phyloP scores from a whole-genome alignment of 495 filamentous ascomycete genomes.

The Aspergillus mulundensis region DNA sequence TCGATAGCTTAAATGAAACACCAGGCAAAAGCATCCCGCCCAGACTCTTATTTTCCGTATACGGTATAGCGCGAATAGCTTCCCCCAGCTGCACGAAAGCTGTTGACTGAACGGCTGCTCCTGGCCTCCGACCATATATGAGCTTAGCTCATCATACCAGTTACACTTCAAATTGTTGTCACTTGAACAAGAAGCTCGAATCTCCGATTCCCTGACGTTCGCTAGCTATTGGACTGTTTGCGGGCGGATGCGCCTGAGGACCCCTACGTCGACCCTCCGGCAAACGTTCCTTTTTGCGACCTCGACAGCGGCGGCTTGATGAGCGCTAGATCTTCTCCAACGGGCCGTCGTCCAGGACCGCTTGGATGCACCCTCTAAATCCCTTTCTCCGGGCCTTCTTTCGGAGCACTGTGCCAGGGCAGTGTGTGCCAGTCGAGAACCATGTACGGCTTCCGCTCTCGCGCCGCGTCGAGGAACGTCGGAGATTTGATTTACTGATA shows the following conservation, averaged over 20 bases:
- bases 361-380: constrained; percentile 99
- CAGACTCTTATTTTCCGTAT: constrained; percentile 7
- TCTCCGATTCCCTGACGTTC: not conserved
- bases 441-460: constrained; percentile 55
- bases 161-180: not conserved
- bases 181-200: not conserved
- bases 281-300: constrained; percentile 21
- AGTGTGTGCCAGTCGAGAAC: constrained; percentile 88
- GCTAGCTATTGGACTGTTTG: constrained; percentile 17
- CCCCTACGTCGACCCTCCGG: constrained; percentile 32
- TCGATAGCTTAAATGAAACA: not conserved
- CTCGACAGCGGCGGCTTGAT: constrained; percentile 39
- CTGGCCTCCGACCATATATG: not conserved
- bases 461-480: not conserved
- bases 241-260: constrained; percentile 36
- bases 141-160: not conserved
- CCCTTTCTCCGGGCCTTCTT: constrained; percentile 98
- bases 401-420: constrained; percentile 84
- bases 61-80: constrained; percentile 23
- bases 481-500: constrained; percentile 12
- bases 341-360: constrained; percentile 50
- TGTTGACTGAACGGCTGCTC: constrained; percentile 12
- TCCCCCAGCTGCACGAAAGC: constrained; percentile 17
- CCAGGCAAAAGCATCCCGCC: not conserved
- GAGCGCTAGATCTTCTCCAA: constrained; percentile 30